These are phyloP conservation scores for Ascobolus immersus DNA, from an alignment of 495 filamentous ascomycete genomes.

Conservation along the genomic window DNA sequence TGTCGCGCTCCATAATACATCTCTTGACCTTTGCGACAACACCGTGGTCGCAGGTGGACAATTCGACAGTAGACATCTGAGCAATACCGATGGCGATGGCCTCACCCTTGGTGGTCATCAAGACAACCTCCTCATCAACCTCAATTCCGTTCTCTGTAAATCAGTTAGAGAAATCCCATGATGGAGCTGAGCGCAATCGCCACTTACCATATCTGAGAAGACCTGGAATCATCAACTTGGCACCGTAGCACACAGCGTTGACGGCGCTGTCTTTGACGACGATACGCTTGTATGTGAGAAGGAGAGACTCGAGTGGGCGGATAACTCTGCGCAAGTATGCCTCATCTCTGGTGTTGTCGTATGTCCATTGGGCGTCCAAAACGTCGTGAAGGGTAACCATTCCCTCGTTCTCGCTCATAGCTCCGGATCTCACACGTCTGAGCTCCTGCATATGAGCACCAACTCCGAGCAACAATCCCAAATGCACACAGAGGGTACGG, in stretches of 20 bases:
- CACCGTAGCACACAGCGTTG: slow-evolving; percentile 91
- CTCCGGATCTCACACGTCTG: slow-evolving; percentile 71
- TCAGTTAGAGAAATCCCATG: slow-evolving; percentile 7
- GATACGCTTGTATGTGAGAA: slow-evolving; percentile 77
- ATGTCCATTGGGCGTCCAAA: slow-evolving; percentile 76
- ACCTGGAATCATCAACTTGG: slow-evolving; percentile 93
- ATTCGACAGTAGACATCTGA: slow-evolving; percentile 81
- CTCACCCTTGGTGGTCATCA: slow-evolving; percentile 97
- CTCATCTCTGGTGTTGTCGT: slow-evolving; percentile 80
- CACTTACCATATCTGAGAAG: slow-evolving; percentile 58
- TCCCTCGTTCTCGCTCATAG: slow-evolving; percentile 67
- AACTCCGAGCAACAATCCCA: slow-evolving; percentile 75
- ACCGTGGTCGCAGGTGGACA: slow-evolving; percentile 81
- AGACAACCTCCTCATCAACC: slow-evolving; percentile 70
- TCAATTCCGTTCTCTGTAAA: slow-evolving; percentile 54
- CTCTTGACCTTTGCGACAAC: slow-evolving; percentile 94
- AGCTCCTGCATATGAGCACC: slow-evolving; percentile 98
- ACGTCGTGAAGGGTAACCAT: slow-evolving; percentile 92
- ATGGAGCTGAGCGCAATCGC: not conserved
- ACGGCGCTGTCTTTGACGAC: slow-evolving; percentile 94
- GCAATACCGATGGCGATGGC: slow-evolving; percentile 88
- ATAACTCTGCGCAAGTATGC: slow-evolving; percentile 69
- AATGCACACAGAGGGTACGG: slow-evolving; percentile 86
- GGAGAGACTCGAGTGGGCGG: slow-evolving; percentile 65
- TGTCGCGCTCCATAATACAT: slow-evolving; percentile 94